A percentile compares a stretch with the other conserved stretches of the same genome.
These are phyloP conservation scores for Cephalotrichum gorgonifer DNA, from an alignment of 2,329 filamentous ascomycete genomes.

Conservation along the genomic window DNA sequence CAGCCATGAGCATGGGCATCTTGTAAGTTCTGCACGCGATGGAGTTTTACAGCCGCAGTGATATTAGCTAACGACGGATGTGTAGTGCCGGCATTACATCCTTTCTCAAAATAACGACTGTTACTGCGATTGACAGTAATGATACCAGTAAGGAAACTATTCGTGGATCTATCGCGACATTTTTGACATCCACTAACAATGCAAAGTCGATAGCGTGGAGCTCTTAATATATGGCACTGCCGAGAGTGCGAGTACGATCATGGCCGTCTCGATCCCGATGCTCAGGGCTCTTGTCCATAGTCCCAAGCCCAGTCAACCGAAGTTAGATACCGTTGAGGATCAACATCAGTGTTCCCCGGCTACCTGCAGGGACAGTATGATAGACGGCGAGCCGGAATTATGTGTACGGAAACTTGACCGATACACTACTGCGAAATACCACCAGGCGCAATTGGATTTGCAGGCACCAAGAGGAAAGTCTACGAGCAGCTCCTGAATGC, in stretches of 20 bases:
- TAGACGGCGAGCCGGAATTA: too few relatives aligned
- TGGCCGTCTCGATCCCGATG: conserved; percentile 11
- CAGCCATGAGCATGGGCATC: conserved; percentile 31
- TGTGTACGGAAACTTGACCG: too few relatives aligned
- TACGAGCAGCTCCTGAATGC: too few relatives aligned
- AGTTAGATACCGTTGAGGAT: too few relatives aligned
- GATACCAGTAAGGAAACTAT: conserved; percentile 6
- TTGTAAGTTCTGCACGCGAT: conserved; percentile 18
- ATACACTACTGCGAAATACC: too few relatives aligned
- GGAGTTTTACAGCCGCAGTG: not conserved
- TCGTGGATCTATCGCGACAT: not conserved
- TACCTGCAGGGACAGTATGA: too few relatives aligned
- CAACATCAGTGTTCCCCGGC: too few relatives aligned
- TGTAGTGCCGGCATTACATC: conserved; percentile 19
- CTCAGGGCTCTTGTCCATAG: conserved; percentile 6
- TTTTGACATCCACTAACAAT: conserved; percentile 1
- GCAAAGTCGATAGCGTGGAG: conserved; percentile 1
- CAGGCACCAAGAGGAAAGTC: too few relatives aligned
- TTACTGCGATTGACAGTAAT: conserved; percentile 11
- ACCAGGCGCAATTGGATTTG: too few relatives aligned
- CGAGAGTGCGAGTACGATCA: conserved; percentile 11
- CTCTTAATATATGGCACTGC: conserved; percentile 12
- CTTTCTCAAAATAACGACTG: conserved; percentile 16
- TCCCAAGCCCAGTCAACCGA: too few relatives aligned
- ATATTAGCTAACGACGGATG: not conserved